A percentile compares a stretch with the other conserved stretches of the same genome.
Conservation (phyloP, 2,329 filamentous ascomycete genomes). For the Fusarium graminum region DNA sequence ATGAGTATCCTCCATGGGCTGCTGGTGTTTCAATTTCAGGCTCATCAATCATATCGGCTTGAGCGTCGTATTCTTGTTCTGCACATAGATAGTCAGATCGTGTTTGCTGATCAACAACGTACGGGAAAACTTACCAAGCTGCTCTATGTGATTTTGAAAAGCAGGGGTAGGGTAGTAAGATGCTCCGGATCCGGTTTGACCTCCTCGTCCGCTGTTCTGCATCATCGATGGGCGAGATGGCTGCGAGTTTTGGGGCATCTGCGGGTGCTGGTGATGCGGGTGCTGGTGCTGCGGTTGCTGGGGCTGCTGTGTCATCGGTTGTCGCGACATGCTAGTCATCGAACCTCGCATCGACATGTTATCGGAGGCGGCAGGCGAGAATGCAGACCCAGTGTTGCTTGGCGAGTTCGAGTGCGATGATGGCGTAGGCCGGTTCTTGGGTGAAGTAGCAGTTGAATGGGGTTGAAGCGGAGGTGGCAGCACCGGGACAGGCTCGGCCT, state of each 20-base stretch:
- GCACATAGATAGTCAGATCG: constrained; percentile 73
- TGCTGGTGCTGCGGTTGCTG: constrained; percentile 31
- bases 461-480: constrained; percentile 61
- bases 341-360: constrained; percentile 61
- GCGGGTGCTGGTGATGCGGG: too few species aligned
- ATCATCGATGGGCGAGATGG: constrained; percentile 53
- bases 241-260: constrained; percentile 47
- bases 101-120: constrained; percentile 66
- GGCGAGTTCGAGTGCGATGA: constrained; percentile 78
- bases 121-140: constrained; percentile 80
- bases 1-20: constrained; percentile 75
- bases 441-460: constrained; percentile 70
- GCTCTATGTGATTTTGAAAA: constrained; percentile 94
- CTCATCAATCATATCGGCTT: constrained; percentile 89
- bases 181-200: constrained; percentile 57
- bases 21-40: constrained; percentile 76
- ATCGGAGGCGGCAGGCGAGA: constrained; percentile 62
- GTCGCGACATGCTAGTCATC: constrained; percentile 51
- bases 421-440: constrained; percentile 84
- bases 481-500: constrained; percentile 69
- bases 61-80: constrained; percentile 98
- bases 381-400: constrained; percentile 61
- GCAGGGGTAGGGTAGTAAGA: constrained; percentile 82
- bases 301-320: constrained; percentile 52
- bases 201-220: constrained; percentile 54